These are phyloP conservation scores for Fagopyrum tataricum DNA, from an alignment of 148 eudicot species.

Conservation along the genomic window DNA sequence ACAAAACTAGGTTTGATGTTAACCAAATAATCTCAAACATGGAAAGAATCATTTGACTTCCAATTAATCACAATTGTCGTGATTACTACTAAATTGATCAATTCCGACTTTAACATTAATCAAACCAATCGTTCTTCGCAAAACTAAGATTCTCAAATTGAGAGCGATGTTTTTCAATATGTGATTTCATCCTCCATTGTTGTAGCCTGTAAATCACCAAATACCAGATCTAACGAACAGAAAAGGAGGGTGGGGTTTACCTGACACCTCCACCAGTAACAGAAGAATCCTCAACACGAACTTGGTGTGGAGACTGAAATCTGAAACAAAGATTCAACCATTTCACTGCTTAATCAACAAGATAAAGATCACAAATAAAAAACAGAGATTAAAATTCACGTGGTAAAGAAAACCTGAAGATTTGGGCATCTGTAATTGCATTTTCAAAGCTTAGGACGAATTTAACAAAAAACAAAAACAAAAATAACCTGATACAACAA, in stretches of 20 bases:
- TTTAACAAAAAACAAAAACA: too few species aligned
- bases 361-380: conserved; percentile 26
- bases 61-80: too few species aligned
- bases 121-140: not conserved
- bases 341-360: conserved; percentile 27
- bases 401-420: conserved; percentile 12
- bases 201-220: not conserved
- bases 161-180: too few species aligned
- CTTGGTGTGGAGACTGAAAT: conserved; percentile 58
- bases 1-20: too few species aligned
- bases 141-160: not conserved
- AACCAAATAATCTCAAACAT: too few species aligned
- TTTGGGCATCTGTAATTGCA: conserved; percentile 7
- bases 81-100: too few species aligned
- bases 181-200: too few species aligned
- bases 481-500: too few species aligned
- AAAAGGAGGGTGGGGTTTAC: conserved; percentile 20
- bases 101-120: too few species aligned
- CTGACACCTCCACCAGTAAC: conserved; percentile 88
- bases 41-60: too few species aligned
- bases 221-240: not conserved
- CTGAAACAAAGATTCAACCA: conserved; percentile 81
- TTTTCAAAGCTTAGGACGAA: not conserved
- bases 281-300: conserved; percentile 56
- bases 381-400: conserved; percentile 13